Percentiles rank a stretch among this genome's conserved stretches.
Conservation (phyloP, 192 early-diverging fungal genomes). For the Coemansia sp. region DNA sequence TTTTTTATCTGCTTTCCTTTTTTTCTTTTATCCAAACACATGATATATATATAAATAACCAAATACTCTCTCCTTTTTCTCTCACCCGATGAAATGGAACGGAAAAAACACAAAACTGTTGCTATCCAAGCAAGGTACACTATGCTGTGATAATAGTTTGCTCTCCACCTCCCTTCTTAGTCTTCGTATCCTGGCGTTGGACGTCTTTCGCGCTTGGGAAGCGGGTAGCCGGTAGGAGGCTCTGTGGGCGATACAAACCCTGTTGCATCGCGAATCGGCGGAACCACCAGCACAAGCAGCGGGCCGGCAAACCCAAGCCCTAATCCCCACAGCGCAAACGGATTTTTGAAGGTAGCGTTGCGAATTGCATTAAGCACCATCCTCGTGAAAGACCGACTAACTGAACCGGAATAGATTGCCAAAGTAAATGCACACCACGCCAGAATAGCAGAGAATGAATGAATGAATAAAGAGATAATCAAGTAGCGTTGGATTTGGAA, state of each 20-base stretch:
- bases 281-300: conserved; percentile 34
- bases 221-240: conserved; percentile 41
- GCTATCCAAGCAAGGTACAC: too few species aligned
- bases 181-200: conserved; percentile 44
- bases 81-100: not conserved
- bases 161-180: not conserved
- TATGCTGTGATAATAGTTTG: too few species aligned
- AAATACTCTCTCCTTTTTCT: not conserved
- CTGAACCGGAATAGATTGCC: not conserved
- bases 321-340: conserved; percentile 51
- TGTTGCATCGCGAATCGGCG: conserved; percentile 29
- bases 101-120: too few species aligned
- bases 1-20: too few species aligned
- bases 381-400: not conserved
- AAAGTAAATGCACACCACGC: too few species aligned
- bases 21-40: too few species aligned
- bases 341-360: conserved; percentile 43
- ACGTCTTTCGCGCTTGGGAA: conserved; percentile 42
- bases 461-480: too few species aligned
- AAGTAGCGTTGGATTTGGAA: too few species aligned
- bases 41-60: too few species aligned
- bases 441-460: too few species aligned
- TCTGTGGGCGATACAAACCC: conserved; percentile 35
- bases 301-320: conserved; percentile 49
- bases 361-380: conserved; percentile 37